Evolutionary conservation across 1,284 basidiomycete species (phyloP).

Genomic region (Wolfiporia cocos): DNA sequence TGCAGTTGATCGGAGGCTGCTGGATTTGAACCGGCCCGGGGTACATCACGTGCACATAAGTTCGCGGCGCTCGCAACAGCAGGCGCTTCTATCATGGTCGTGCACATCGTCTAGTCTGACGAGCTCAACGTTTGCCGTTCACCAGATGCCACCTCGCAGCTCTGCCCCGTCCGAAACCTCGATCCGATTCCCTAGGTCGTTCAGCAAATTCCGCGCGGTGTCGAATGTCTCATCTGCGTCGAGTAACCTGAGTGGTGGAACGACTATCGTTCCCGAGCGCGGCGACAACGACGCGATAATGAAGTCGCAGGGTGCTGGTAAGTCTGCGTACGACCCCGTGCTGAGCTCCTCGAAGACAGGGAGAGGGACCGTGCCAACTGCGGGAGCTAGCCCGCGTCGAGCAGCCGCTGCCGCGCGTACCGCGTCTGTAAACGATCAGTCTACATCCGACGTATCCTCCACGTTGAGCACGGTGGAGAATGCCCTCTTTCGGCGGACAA

Average conservation of each 20-base stretch:
- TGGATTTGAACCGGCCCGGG: too few species aligned
- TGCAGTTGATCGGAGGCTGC: too few species aligned
- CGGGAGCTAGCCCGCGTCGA: neutral
- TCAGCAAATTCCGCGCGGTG: slow-evolving; percentile 26
- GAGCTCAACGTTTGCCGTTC: slow-evolving; percentile 1
- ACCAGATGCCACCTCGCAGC: slow-evolving; percentile 21
- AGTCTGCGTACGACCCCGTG: slow-evolving; percentile 25
- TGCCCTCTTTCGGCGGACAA: slow-evolving; percentile 18
- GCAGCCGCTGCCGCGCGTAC: too few species aligned
- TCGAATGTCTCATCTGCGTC: slow-evolving; percentile 27
- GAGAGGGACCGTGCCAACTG: neutral
- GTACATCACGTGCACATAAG: too few species aligned
- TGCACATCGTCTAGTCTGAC: neutral
- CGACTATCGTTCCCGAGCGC: slow-evolving; percentile 34
- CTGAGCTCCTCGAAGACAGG: slow-evolving; percentile 14
- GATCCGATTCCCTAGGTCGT: slow-evolving; percentile 25
- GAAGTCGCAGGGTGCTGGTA: slow-evolving; percentile 13
- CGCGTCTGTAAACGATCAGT: slow-evolving; percentile 4
- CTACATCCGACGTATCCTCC: slow-evolving; percentile 14
- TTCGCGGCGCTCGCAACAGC: too few species aligned
- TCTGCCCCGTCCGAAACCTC: slow-evolving; percentile 30
- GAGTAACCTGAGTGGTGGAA: slow-evolving; percentile 30
- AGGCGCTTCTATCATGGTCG: too few species aligned
- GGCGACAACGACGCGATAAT: slow-evolving; percentile 14
- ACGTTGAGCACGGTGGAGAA: too few species aligned